Base-by-base conservation (phyloP, 768 basidiomycete genomes). In the Tulasnella sp. region DNA sequence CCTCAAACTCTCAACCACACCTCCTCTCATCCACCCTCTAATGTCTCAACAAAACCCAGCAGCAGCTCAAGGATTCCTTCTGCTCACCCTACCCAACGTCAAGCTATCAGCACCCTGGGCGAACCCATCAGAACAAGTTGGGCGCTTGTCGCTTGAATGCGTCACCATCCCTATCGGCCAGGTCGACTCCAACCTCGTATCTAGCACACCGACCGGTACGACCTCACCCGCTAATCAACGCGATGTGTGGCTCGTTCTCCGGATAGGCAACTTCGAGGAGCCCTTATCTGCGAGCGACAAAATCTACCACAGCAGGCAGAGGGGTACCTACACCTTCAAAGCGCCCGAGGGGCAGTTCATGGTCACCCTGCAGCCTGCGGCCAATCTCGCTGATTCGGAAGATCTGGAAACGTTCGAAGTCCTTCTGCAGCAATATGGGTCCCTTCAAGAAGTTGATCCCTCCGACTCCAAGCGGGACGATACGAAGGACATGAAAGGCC, bases 241-340 rank as follows among this genome's bases (percentile, higher is more conserved):
- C 62, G 87, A 89, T 75, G 84, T 89, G 69, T 91, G 87, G 79
- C 86, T 92, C 69, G 86, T 91, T 26, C 77, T 91, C 62, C 83
- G 84, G 40, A 77, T 90, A 17, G 84, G 86, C 72, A 44, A 79
- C 3, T 82, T 85, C 59, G 89, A 91, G 76, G 80, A 83, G 29
- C 86, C 87, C 8, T 79, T 92, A 34, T 86, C 89, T 69, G 90
- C 90, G 1, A 79, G 82, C 3, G 81, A 83, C 22, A 71, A 80
- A 6, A 82, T 91, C 68, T 79, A 79, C 4, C 81, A 83, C 65
- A 75, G 78, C 1, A 78, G 84, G 22, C 75, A 76, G 44, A 76
- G 80, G 5, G 88, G 86, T 77, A 80, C 80, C 1, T 85, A 88
- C 75, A 76, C 80, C 37, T 82, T 82, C 1, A 80, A 80, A 8